Base-by-base conservation (phyloP, 176 grass and related monocot genomes). In the Carex littledalei region DNA sequence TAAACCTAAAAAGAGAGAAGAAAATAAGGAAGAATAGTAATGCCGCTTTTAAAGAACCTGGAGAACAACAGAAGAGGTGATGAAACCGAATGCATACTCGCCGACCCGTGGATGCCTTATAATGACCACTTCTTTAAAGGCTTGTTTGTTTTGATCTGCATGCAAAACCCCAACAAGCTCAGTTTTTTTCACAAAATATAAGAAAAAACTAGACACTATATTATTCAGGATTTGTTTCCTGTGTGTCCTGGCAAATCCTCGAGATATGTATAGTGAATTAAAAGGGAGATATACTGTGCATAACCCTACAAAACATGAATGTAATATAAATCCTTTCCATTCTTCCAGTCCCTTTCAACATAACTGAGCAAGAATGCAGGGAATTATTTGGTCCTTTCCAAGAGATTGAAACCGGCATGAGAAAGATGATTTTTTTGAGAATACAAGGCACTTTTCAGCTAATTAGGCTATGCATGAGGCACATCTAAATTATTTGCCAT, bases 11-110 rank as follows among this genome's bases (percentile, higher is more conserved):
- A 14, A 78, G 12, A 78, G 1, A 32, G 31, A 4, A 32, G 15
- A 31, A 14, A 78, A 54, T 5, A 56, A 78, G 10, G 21, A 67
- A 69, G 41, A 41, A 49, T 71, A 68, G 69, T 67, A 56, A 67
- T 55, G 62, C 61, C 20, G 62, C 78, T 26, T 77, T 20, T 64
- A 13, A 65, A 62, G 60, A 45, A 98, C 95, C 95, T 94, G 95
- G n/a, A 98, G 92, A 75, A 88, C 84, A 41, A 98, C 91, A 86
- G 95, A 93, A 65, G 92, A 98, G 59, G 95, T 98, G 43, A 98
- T 98, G 84, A 98, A 98, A 81, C 95, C 95, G 80, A 98, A 98
- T 17, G 95, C 95, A 81, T 98, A 94, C 91, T 98, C 95, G 81
- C 95, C 95, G 64, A 98, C 65, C 85, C 95, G 86, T 58, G 95